Percentiles rank a stretch among this genome's conserved stretches.
phyloP scores from a whole-genome alignment of 345 rosid genomes.

The Linum lewisii region DNA sequence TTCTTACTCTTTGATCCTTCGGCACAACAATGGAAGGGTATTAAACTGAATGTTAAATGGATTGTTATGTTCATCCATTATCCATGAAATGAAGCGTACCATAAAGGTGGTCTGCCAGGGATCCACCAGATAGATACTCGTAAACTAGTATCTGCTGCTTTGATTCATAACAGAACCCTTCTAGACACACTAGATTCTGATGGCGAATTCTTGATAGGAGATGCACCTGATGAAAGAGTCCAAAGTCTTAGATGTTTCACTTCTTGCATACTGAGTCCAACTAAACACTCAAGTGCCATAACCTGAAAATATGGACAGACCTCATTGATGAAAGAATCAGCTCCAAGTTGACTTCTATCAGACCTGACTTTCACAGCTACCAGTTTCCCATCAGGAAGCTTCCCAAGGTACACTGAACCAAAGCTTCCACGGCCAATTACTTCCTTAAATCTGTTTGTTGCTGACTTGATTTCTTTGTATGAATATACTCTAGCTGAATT shows the following conservation, averaged over 20 bases:
- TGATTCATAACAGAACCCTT: constrained; percentile 79
- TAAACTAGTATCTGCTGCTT: constrained; percentile 84
- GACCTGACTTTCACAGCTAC: constrained; percentile 89
- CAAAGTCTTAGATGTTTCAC: too few species aligned
- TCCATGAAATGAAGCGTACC: constrained; percentile 28
- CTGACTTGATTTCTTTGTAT: constrained; percentile 70
- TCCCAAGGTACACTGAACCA: constrained; percentile 82
- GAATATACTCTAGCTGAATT: constrained; percentile 61
- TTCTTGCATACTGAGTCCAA: not conserved
- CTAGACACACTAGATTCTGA: constrained; percentile 78
- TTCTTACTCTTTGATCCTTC: constrained; percentile 34
- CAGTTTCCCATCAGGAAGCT: constrained; percentile 56
- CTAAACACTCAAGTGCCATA: too few species aligned
- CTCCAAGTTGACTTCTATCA: constrained; percentile 79
- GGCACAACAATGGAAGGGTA: not conserved
- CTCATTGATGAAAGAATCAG: constrained; percentile 46
- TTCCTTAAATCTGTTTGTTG: constrained; percentile 71
- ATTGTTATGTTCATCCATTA: not conserved
- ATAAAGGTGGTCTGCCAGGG: constrained; percentile 72
- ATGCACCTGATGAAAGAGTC: constrained; percentile 46
- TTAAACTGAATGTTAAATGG: not conserved
- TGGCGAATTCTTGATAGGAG: constrained; percentile 69
- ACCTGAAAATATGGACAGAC: too few species aligned
- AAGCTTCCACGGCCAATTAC: constrained; percentile 91
- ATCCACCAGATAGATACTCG: constrained; percentile 79